These are phyloP conservation scores for Bryoerythrophyllum caledonicum DNA, from an alignment of 225 moss, liverwort and hornwort genomes.

Conservation along the genomic window DNA sequence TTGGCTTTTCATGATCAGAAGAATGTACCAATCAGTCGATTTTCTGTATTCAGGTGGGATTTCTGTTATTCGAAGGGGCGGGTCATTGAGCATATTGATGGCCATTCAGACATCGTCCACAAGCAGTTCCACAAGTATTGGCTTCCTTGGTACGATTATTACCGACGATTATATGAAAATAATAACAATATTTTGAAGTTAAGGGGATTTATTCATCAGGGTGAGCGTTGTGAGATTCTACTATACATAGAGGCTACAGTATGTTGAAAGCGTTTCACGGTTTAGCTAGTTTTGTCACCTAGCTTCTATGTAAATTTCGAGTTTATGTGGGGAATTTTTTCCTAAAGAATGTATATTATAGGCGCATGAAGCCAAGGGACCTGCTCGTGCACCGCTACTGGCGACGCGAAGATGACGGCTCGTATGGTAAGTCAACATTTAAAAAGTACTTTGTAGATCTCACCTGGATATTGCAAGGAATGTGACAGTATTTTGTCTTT, in stretches of 20 bases:
- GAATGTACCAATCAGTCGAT: not conserved
- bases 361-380: slow-evolving; percentile 91
- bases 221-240: not conserved
- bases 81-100: slow-evolving; percentile 95
- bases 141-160: slow-evolving; percentile 66
- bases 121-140: slow-evolving; percentile 85
- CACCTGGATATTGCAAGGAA: not conserved
- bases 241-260: not conserved
- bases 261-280: not conserved
- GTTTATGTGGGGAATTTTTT: not conserved
- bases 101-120: slow-evolving; percentile 94
- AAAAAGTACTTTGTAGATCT: not conserved
- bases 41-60: slow-evolving; percentile 75
- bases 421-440: slow-evolving; percentile 63
- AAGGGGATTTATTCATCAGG: not conserved
- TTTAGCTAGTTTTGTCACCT: not conserved
- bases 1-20: not conserved
- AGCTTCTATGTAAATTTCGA: not conserved
- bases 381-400: slow-evolving; percentile 96
- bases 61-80: slow-evolving; percentile 87
- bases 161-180: not conserved
- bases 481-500: not conserved
- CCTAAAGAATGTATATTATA: slow-evolving; percentile 37
- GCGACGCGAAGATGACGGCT: slow-evolving; percentile 98
- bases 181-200: not conserved